Conservation (phyloP, 768 basidiomycete species). For the Tricholoma furcatifolium region DNA sequence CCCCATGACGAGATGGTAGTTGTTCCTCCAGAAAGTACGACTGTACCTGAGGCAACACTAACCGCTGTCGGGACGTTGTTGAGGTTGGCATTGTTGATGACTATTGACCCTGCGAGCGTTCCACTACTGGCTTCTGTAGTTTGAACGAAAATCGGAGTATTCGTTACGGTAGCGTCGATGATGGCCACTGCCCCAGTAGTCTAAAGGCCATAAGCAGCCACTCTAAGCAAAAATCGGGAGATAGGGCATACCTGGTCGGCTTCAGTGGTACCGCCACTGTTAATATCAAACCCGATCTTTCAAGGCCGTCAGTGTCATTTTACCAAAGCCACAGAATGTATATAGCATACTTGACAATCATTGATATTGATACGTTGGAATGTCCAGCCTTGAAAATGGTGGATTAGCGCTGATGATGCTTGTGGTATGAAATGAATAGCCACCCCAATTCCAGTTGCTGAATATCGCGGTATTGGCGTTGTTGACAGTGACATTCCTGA, state of each 20-base stretch:
- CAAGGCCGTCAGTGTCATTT: conserved; percentile 3
- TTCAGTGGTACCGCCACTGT: conserved; percentile 42
- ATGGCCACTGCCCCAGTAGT: conserved; percentile 59
- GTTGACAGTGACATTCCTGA: conserved; percentile 57
- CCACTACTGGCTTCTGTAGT: conserved; percentile 46
- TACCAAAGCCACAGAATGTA: background rate
- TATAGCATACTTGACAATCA: conserved; percentile 30
- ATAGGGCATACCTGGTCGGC: conserved; percentile 35
- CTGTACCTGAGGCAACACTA: conserved; percentile 48
- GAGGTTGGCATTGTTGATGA: conserved; percentile 62
- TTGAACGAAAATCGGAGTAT: conserved; percentile 63
- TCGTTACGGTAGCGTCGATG: conserved; percentile 57
- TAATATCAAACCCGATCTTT: conserved; percentile 57
- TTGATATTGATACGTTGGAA: conserved; percentile 41
- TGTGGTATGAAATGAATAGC: background rate
- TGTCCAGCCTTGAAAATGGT: conserved; percentile 35
- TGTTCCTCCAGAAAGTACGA: conserved; percentile 59
- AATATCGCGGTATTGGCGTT: conserved; percentile 27
- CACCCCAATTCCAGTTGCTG: conserved; percentile 23
- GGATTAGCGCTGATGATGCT: background rate
- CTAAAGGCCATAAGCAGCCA: conserved; percentile 25
- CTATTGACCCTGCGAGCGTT: conserved; percentile 56
- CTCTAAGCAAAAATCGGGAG: background rate
- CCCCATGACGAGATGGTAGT: conserved; percentile 58
- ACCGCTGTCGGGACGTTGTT: conserved; percentile 62